Evolutionary conservation across 1,139 yeast genomes (phyloP).

Genomic region (Geotrichum histeridarum): DNA sequence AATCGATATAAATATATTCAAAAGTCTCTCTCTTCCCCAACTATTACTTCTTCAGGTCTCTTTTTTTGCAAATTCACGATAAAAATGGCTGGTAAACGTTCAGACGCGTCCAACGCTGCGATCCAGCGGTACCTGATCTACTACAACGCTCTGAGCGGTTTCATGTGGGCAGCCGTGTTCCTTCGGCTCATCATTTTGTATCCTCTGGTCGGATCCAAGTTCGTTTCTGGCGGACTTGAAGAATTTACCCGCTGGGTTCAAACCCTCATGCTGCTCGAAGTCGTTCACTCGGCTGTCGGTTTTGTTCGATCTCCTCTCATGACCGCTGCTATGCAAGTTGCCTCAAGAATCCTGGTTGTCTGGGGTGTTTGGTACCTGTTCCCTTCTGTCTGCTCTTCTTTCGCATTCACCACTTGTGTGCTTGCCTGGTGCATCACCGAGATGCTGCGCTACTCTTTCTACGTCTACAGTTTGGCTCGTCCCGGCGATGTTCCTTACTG

Average conservation of each 20-base stretch:
- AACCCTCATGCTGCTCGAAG: slow-evolving; percentile 76
- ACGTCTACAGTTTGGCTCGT: slow-evolving; percentile 55
- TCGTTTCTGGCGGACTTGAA: slow-evolving; percentile 54
- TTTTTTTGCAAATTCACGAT: not conserved
- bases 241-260: slow-evolving; percentile 65
- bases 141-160: slow-evolving; percentile 67
- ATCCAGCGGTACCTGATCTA: slow-evolving; percentile 32
- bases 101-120: not conserved
- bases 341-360: slow-evolving; percentile 76
- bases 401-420: slow-evolving; percentile 60
- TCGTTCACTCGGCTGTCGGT: slow-evolving; percentile 67
- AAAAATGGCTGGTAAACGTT: too few relatives aligned
- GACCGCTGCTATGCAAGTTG: slow-evolving; percentile 82
- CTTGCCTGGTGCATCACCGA: slow-evolving; percentile 91
- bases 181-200: slow-evolving; percentile 36
- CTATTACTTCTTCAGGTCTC: too few relatives aligned
- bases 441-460: slow-evolving; percentile 79
- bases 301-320: slow-evolving; percentile 77
- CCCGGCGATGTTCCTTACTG: slow-evolving; percentile 53
- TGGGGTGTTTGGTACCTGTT: slow-evolving; percentile 73
- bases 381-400: slow-evolving; percentile 58
- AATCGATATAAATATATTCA: too few relatives aligned
- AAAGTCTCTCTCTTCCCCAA: too few relatives aligned
- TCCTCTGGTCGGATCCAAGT: slow-evolving; percentile 44
- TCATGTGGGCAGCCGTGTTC: slow-evolving; percentile 61